Evolutionary conservation across 148 eudicot genomes (phyloP), one percentile per base, ranked within the genome.

Genomic region (Bassia scoparia): DNA sequence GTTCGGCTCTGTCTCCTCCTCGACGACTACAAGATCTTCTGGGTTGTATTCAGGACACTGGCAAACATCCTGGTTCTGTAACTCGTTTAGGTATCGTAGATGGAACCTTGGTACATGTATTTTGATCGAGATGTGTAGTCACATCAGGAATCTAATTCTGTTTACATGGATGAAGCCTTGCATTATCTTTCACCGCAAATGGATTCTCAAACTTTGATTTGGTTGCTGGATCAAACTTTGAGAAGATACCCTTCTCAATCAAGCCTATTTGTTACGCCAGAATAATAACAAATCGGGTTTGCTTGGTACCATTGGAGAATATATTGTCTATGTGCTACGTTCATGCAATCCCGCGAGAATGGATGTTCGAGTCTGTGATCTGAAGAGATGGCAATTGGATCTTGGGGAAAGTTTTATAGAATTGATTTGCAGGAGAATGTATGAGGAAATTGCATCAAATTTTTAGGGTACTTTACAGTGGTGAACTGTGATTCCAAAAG

Each of bases 311-410:
- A n/a, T 41, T 13, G 34, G 69, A 37, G 49, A 24, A 66, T 43
- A 2, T 44, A 43, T 17, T 17, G 50, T 41, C 30, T 66, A 24
- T 23, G 30, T 46, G 49, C 44, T 24, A 26, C 27, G 52, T 66
- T 43, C 43, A 50, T 66, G 10, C 10, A 43, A 17, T 15, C 18
- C n/a, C 17, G 24, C 5, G 9, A 30, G 17, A 46, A 13, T 48
- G 58, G 55, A 68, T 68, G 35, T 7, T 68, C 1, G 71, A 68
- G 71, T n/a, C 8, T 69, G 60, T 50, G 72, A 61, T 15, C 21
- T 69, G 18, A 46, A 69, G 43, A 31, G 21, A 69, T 21, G 59
- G 59, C 17, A n/a, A 33, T 17, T 69, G 61, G 72, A 30, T 52
- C 72, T 52, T 69, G 72, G 72, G 24, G n/a, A 52, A 52, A 52